phyloP scores from a whole-genome alignment of 805 yeast genomes.

The Wickerhamiella sergipiensis region DNA sequence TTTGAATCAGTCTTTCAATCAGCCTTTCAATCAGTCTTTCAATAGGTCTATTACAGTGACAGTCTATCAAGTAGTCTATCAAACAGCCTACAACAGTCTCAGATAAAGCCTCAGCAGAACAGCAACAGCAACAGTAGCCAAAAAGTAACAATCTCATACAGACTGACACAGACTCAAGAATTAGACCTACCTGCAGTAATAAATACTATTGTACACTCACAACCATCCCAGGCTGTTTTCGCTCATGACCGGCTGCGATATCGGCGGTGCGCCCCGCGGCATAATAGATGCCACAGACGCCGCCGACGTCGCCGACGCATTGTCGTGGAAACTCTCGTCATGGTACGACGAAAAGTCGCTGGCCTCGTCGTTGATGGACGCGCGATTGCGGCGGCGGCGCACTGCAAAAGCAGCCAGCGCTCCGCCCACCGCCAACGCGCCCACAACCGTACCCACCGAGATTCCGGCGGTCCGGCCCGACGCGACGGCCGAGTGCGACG shows the following conservation, averaged over 20 bases:
- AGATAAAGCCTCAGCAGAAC: too few species aligned
- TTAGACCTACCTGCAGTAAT: background rate
- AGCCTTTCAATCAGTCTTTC: too few species aligned
- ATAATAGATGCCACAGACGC: background rate
- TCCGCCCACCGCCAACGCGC: constrained; percentile 53
- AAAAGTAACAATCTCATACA: too few species aligned
- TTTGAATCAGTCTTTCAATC: too few species aligned
- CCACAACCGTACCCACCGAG: constrained; percentile 71
- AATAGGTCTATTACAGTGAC: too few species aligned
- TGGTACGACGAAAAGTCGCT: constrained; percentile 5
- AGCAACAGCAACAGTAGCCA: too few species aligned
- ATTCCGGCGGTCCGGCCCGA: constrained; percentile 52
- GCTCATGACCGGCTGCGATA: constrained; percentile 12
- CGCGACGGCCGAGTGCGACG: constrained; percentile 22
- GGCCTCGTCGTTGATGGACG: constrained; percentile 2
- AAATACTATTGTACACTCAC: constrained; percentile 1
- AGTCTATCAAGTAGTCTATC: too few species aligned
- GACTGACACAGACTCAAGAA: too few species aligned
- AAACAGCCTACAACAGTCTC: too few species aligned
- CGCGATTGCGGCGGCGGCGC: constrained; percentile 6
- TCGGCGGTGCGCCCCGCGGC: constrained; percentile 4
- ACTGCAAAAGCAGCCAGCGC: constrained; percentile 27
- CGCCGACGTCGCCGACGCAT: constrained; percentile 1
- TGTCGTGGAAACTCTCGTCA: constrained; percentile 1
- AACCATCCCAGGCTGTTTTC: constrained; percentile 12